Conservation (phyloP, 352 stramenopile species). For the Phytophthora litchii region DNA sequence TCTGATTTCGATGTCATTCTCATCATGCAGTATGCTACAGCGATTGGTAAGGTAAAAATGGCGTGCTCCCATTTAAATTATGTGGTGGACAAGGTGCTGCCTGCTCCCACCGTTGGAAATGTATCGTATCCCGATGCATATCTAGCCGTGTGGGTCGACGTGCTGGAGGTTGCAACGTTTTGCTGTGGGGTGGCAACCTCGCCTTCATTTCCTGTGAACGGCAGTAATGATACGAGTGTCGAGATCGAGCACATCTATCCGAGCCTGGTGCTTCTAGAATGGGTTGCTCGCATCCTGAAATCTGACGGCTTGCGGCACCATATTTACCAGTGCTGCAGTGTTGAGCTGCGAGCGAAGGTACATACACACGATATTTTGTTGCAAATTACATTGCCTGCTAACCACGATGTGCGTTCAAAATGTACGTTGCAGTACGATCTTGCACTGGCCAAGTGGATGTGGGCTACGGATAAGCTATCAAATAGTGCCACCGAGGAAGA, state of each 20-base stretch:
- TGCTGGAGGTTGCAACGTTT: slow-evolving; percentile 57
- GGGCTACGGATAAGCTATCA: slow-evolving; percentile 54
- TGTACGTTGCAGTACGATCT: slow-evolving; percentile 63
- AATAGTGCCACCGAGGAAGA: neutral
- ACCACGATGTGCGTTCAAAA: neutral
- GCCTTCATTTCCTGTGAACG: slow-evolving; percentile 7
- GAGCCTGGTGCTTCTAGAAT: slow-evolving; percentile 54
- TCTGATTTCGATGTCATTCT: neutral
- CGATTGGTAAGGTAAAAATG: slow-evolving; percentile 59
- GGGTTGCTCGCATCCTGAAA: slow-evolving; percentile 49
- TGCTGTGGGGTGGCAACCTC: slow-evolving; percentile 44
- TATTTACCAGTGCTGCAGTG: slow-evolving; percentile 53
- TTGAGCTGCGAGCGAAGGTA: slow-evolving; percentile 67
- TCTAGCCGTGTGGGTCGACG: slow-evolving; percentile 59
- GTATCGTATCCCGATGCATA: slow-evolving; percentile 56
- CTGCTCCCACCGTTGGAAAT: slow-evolving; percentile 27
- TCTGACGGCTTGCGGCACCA: slow-evolving; percentile 48
- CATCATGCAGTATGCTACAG: slow-evolving; percentile 54
- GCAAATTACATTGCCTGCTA: neutral
- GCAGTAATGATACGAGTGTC: neutral
- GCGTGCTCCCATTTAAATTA: slow-evolving; percentile 61
- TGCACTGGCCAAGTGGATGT: slow-evolving; percentile 75
- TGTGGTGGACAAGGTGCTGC: slow-evolving; percentile 57
- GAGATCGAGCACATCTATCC: slow-evolving; percentile 59
- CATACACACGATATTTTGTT: neutral